phyloP scores from a whole-genome alignment of 345 rosid species.

The Pistacia integerrima region DNA sequence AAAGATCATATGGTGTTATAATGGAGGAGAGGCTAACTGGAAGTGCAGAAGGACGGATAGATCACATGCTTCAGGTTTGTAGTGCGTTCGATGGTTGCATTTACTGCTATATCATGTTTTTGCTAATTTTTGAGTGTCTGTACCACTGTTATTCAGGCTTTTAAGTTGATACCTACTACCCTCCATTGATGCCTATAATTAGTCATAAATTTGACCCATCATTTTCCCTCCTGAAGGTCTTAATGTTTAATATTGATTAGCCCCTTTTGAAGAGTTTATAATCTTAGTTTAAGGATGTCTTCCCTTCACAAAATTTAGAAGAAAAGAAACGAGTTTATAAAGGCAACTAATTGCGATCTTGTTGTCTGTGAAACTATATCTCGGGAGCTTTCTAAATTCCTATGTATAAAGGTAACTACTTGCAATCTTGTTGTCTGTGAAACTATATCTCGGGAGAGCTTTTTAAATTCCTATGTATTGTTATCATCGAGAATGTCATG shows the following conservation, averaged over 20 bases:
- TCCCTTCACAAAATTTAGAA: not conserved
- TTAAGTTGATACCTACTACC: not conserved
- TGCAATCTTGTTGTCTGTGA: no score
- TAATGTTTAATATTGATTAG: not conserved
- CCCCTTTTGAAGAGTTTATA: not conserved
- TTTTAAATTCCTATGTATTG: no score
- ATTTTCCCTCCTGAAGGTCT: not conserved
- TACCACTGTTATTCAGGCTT: not conserved
- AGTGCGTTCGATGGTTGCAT: constrained; percentile 1
- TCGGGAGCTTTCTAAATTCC: not conserved
- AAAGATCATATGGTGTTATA: constrained; percentile 70
- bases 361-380: not conserved
- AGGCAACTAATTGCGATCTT: not conserved
- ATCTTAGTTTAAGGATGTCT: not conserved
- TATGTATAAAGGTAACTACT: no score
- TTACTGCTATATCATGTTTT: constrained; percentile 7
- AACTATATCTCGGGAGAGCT: no score
- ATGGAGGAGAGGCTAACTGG: constrained; percentile 88
- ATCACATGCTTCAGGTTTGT: constrained; percentile 90
- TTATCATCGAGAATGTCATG: not conserved
- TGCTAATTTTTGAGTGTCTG: not conserved
- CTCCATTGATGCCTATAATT: not conserved
- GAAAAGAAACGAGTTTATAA: not conserved
- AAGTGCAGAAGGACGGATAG: constrained; percentile 79
- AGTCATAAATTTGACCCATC: not conserved